Evolutionary conservation across 495 filamentous ascomycete species (phyloP).

Genomic region (Xylaria acuta): DNA sequence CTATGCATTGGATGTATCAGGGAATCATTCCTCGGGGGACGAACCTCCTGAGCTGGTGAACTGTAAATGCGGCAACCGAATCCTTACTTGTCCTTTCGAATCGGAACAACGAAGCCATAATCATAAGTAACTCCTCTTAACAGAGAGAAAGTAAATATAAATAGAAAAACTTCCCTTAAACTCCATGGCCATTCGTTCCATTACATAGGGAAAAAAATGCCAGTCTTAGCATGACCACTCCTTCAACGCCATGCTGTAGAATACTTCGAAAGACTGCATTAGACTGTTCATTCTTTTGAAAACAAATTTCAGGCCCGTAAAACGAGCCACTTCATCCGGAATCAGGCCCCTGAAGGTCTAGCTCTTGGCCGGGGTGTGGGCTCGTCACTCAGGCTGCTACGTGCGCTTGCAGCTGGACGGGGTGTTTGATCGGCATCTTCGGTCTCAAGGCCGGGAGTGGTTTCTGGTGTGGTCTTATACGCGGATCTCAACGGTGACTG

Average conservation of each 20-base stretch:
- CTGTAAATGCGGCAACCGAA: constrained; percentile 19
- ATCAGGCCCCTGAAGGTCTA: constrained; percentile 26
- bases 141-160: neutral
- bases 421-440: constrained; percentile 34
- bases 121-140: neutral
- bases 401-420: constrained; percentile 24
- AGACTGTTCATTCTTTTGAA: neutral
- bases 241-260: constrained; percentile 40
- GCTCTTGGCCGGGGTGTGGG: constrained; percentile 32
- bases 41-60: neutral
- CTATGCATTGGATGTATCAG: constrained; percentile 6
- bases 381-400: constrained; percentile 27
- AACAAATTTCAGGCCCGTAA: neutral
- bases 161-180: constrained; percentile 25
- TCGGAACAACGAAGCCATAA: neutral
- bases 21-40: neutral
- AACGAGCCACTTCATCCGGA: neutral
- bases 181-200: constrained; percentile 34
- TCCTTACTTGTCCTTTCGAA: neutral
- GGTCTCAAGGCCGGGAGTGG: constrained; percentile 21
- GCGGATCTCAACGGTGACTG: constrained; percentile 18
- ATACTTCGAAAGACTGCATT: constrained; percentile 21
- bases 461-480: constrained; percentile 32
- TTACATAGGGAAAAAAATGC: constrained; percentile 39
- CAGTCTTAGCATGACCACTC: constrained; percentile 32